These are phyloP conservation scores for Ormosia emarginata DNA, from an alignment of 306 rosid species.

Conservation along the genomic window DNA sequence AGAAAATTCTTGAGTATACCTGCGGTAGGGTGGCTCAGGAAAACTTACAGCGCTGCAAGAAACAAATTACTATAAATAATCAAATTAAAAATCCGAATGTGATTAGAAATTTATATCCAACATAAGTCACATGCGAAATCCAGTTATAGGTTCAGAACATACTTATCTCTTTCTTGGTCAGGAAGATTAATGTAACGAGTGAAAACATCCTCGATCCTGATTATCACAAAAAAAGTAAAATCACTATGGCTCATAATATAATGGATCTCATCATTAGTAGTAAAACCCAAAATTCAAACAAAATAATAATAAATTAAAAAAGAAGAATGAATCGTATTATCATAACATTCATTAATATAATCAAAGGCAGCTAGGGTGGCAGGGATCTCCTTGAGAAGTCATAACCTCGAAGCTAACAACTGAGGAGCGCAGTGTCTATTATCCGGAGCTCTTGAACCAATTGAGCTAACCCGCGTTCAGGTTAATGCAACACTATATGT, in stretches of 20 bases:
- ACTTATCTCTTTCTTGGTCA: slow-evolving; percentile 80
- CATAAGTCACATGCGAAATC: background rate
- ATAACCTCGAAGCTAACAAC: too few relatives aligned
- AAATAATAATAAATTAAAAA: background rate
- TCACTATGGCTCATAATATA: background rate
- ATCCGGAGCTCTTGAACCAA: background rate
- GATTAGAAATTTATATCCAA: background rate
- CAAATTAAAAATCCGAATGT: background rate
- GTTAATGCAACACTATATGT: background rate
- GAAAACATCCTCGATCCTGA: slow-evolving; percentile 86
- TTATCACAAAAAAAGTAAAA: background rate
- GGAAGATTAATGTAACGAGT: slow-evolving; percentile 79
- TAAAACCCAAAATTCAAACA: background rate
- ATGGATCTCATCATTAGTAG: background rate
- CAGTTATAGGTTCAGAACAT: slow-evolving; percentile 2
- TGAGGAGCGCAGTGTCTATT: too few relatives aligned
- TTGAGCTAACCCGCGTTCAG: background rate
- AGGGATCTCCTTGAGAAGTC: too few relatives aligned
- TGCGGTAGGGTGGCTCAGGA: slow-evolving; percentile 42
- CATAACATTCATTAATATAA: background rate
- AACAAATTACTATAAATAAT: slow-evolving; percentile 22
- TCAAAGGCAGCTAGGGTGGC: background rate
- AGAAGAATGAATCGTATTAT: background rate
- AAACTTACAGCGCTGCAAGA: slow-evolving; percentile 50
- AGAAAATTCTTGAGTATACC: slow-evolving; percentile 25